Evolutionary conservation across 1,284 basidiomycete species (phyloP), one percentile per base, ranked within the genome.

Genomic region (Malassezia restricta): DNA sequence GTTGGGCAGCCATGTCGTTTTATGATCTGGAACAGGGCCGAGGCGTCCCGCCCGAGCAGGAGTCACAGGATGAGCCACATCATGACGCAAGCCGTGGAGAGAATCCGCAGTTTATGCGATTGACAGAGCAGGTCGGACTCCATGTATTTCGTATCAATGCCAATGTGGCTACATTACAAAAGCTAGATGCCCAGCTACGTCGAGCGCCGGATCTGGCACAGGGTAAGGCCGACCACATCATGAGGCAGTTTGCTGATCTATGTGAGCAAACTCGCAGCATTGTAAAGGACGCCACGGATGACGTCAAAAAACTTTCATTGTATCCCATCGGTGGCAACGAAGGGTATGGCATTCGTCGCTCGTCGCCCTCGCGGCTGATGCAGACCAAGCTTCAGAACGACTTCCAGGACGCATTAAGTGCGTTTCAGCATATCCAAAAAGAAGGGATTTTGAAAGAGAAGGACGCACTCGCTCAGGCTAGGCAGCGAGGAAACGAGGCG

Each of bases 141-240:
- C 92, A 96, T 74, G 86, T 95, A 56, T 96, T 98, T 83, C 95
- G 96, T 80, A 89, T 98, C 77, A 92, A 94, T 69, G 82, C 86
- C 56, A 99, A 98, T 75, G 89, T 96, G 6, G 86, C 91, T 65
- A 91, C 87, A 11, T 92, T 99, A 47, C 77, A 89, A 68, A 87
- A 88, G 72, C 79, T 92, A 20, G 85, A 98, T 9, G 87, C 94
- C 66, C 85, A 92, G 28, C 56, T 63, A n/a, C 59, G 46, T 73
- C 79, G 95, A 3, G 89, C 89, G 3, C 11, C 14, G 24, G 31
- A 51, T 17, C 12, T 35, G 14, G 28, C 9, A 7, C 44, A 43
- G 15, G 17, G 14, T 5, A 32, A 32, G 12, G 31, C 32, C 6
- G 48, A 46, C 20, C 35, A 43, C 4, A 33, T 55, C 0, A 41